phyloP scores from a whole-genome alignment of 257 asterid genomes.

The Petunia secreta region DNA sequence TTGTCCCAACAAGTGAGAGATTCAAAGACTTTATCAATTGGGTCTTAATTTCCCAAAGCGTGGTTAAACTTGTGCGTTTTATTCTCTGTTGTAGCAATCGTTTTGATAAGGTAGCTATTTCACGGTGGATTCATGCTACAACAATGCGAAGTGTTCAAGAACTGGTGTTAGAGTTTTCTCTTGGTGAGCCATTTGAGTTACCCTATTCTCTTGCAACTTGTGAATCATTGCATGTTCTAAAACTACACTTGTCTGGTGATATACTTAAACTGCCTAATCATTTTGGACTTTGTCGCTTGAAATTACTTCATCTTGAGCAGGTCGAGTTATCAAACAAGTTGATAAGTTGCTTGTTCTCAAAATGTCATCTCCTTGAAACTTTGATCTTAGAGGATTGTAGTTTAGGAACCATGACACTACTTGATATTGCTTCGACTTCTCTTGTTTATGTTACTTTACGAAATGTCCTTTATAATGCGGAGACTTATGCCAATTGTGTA shows the following conservation, averaged over 20 bases:
- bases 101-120: neutral
- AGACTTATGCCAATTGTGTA: neutral
- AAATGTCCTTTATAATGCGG: too few species aligned
- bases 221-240: neutral
- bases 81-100: neutral
- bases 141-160: neutral
- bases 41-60: neutral
- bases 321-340: neutral
- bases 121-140: neutral
- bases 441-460: neutral
- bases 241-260: neutral
- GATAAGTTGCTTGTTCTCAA: neutral
- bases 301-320: neutral
- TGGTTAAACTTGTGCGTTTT: neutral
- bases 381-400: neutral
- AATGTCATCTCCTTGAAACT: neutral
- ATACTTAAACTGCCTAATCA: conserved; percentile 8
- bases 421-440: neutral
- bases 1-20: neutral
- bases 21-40: neutral
- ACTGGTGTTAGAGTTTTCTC: neutral
- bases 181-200: neutral
- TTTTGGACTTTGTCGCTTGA: neutral
- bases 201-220: neutral
- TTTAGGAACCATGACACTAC: neutral